Evolutionary conservation across 768 basidiomycete species (phyloP).

Genomic region (Boletus insuetus): DNA sequence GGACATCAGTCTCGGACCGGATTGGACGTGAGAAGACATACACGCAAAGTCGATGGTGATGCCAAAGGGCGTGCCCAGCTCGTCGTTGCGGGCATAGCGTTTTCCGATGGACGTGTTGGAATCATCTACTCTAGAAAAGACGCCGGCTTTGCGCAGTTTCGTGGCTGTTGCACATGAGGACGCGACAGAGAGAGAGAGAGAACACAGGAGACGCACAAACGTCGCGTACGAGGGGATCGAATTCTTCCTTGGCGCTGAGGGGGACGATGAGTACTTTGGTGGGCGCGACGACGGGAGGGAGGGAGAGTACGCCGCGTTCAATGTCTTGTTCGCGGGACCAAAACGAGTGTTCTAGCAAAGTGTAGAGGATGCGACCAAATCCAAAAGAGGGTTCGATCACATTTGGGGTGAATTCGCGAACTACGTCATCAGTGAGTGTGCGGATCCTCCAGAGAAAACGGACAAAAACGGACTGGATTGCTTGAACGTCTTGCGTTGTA

Average conservation of each 20-base stretch:
- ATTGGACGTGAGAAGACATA: slow-evolving; percentile 19
- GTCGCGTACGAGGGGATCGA: slow-evolving; percentile 80
- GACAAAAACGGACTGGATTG: slow-evolving; percentile 62
- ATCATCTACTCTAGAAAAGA: slow-evolving; percentile 94
- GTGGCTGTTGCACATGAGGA: slow-evolving; percentile 50
- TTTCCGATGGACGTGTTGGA: slow-evolving; percentile 94
- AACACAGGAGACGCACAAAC: slow-evolving; percentile 66
- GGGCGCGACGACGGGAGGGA: slow-evolving; percentile 87
- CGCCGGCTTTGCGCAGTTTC: slow-evolving; percentile 83
- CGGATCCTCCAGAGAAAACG: slow-evolving; percentile 7
- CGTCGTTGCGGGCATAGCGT: slow-evolving; percentile 97
- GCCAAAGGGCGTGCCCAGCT: slow-evolving; percentile 96
- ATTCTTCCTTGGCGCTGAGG: slow-evolving; percentile 80
- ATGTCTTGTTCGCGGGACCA: slow-evolving; percentile 93
- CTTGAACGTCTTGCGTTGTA: slow-evolving; percentile 83
- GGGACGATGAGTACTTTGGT: slow-evolving; percentile 98
- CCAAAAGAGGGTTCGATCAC: slow-evolving; percentile 99
- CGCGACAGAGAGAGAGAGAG: no score
- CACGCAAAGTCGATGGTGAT: slow-evolving; percentile 95
- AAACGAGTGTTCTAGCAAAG: slow-evolving; percentile 91
- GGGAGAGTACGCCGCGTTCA: slow-evolving; percentile 84
- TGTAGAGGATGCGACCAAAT: slow-evolving; percentile 92
- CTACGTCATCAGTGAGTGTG: slow-evolving; percentile 41
- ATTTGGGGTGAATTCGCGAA: slow-evolving; percentile 94
- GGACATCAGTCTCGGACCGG: background rate